Conservation (phyloP, 2,329 filamentous ascomycete species). For the Sclerotinia trifoliorum region DNA sequence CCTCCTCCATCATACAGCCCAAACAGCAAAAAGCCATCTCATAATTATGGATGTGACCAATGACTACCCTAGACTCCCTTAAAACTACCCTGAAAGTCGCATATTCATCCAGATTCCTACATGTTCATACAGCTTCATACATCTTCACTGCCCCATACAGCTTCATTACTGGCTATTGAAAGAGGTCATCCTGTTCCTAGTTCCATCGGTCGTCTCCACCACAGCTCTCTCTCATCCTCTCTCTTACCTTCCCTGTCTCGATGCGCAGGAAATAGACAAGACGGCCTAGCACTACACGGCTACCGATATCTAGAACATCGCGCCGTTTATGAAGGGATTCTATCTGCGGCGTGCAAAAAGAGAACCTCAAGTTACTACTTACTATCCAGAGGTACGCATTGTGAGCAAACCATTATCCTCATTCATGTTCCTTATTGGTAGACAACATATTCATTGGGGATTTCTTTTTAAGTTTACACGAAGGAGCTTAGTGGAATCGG, state of each 20-base stretch:
- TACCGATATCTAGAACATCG: background rate
- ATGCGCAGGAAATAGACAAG: background rate
- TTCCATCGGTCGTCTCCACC: background rate
- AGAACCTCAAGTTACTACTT: background rate
- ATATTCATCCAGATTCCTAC: background rate
- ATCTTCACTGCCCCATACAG: too few species aligned
- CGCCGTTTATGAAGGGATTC: background rate
- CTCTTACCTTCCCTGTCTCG: background rate
- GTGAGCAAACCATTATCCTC: too few species aligned
- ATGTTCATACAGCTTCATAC: too few species aligned
- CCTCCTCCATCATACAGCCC: background rate
- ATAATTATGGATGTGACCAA: conserved; percentile 10
- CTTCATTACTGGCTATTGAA: background rate
- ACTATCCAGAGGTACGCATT: background rate
- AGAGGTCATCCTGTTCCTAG: background rate
- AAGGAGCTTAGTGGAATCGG: too few species aligned
- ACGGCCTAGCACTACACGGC: background rate
- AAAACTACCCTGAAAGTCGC: background rate
- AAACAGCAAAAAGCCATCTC: background rate
- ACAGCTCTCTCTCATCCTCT: background rate
- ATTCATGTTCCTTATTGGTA: too few species aligned
- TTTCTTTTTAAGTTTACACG: too few species aligned
- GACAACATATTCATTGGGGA: too few species aligned
- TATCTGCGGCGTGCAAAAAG: background rate
- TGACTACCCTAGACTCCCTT: conserved; percentile 2